Conservation (phyloP, 345 rosid genomes). For the Brassica incana region DNA sequence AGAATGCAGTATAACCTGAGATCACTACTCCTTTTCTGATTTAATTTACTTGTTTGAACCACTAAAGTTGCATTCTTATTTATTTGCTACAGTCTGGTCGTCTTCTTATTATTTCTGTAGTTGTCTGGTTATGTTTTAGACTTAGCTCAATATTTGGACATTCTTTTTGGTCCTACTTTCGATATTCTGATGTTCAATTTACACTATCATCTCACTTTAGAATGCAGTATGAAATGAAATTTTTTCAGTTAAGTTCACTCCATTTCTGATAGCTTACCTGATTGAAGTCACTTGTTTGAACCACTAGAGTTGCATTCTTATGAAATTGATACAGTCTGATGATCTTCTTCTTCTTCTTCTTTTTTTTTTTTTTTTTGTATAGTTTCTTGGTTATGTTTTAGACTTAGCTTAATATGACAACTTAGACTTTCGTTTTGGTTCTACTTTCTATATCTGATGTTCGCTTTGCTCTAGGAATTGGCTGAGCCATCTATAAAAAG, state of each 20-base stretch:
- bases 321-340: neutral
- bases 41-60: neutral
- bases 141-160: neutral
- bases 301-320: neutral
- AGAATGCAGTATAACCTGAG: too few relatives aligned
- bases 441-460: neutral
- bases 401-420: neutral
- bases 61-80: neutral
- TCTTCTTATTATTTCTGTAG: neutral
- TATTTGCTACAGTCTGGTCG: neutral
- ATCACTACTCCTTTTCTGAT: neutral
- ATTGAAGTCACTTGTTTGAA: too few relatives aligned
- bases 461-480: slow-evolving; percentile 53
- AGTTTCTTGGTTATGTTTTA: slow-evolving; percentile 19
- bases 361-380: neutral
- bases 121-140: slow-evolving; percentile 13
- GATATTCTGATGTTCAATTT: neutral
- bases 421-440: neutral
- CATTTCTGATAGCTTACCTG: too few relatives aligned
- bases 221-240: neutral
- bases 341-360: neutral
- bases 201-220: slow-evolving; percentile 40
- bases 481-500: slow-evolving; percentile 87
- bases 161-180: neutral
- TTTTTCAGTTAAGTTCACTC: too few relatives aligned